Evolutionary conservation across 2,329 filamentous ascomycete genomes (phyloP).

Genomic region (Trichophyton verrucosum): DNA sequence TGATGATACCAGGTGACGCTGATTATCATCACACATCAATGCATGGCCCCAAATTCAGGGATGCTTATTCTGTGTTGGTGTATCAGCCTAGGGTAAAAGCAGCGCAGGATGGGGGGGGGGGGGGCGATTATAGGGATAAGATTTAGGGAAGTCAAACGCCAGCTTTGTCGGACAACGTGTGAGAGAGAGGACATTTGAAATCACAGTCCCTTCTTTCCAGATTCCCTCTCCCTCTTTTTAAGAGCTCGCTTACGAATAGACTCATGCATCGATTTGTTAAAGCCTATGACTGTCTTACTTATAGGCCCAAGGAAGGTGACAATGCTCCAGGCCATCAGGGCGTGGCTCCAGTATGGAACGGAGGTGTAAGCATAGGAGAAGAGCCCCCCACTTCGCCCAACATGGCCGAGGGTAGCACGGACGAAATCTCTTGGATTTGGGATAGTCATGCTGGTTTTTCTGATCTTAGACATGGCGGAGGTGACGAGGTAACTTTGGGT

Average conservation of each 20-base stretch:
- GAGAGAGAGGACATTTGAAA: neutral
- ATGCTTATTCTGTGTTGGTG: neutral
- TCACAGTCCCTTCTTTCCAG: constrained; percentile 37
- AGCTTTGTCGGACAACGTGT: neutral
- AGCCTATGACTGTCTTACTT: constrained; percentile 43
- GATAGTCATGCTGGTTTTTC: constrained; percentile 61
- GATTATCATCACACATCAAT: neutral
- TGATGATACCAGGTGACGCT: neutral
- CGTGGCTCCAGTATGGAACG: constrained; percentile 89
- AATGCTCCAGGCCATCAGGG: constrained; percentile 73
- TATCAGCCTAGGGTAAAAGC: neutral
- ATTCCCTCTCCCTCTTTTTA: constrained; percentile 73
- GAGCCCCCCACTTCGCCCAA: constrained; percentile 64
- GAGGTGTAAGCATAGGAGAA: constrained; percentile 71
- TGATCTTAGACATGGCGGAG: constrained; percentile 93
- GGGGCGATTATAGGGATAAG: neutral
- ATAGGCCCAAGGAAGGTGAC: constrained; percentile 48
- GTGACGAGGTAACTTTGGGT: constrained; percentile 88
- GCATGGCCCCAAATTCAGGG: neutral
- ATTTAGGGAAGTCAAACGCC: neutral
- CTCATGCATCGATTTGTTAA: constrained; percentile 62
- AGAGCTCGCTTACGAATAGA: constrained; percentile 72
- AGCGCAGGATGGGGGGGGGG: neutral
- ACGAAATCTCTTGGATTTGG: constrained; percentile 78
- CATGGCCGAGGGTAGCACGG: constrained; percentile 60